A percentile compares a stretch with the other conserved stretches of the same genome.
Conservation (phyloP, 140 eudicot species). For the Flaveria floridana region DNA sequence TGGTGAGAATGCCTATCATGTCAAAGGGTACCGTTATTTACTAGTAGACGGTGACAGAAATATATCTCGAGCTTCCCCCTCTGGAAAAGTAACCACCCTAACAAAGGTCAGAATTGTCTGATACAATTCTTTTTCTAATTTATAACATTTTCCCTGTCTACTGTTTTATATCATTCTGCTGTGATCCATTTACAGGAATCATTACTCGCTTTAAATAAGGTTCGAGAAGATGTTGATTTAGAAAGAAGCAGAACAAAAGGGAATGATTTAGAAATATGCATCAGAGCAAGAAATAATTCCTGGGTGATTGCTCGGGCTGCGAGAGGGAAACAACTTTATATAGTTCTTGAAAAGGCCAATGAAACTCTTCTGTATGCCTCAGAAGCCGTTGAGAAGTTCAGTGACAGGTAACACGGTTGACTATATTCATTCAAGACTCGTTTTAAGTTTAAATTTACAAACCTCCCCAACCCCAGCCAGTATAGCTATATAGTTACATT, state of each 20-base stretch:
- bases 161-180: not conserved
- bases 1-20: conserved; percentile 99
- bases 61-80: conserved; percentile 90
- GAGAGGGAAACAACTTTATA: conserved; percentile 85
- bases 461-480: not conserved
- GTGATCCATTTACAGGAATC: conserved; percentile 53
- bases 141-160: conserved; percentile 1
- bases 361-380: conserved; percentile 96
- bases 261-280: conserved; percentile 69
- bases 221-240: conserved; percentile 83
- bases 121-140: not conserved
- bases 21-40: conserved; percentile 83
- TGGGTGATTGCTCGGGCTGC: conserved; percentile 86
- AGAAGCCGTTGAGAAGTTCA: conserved; percentile 88
- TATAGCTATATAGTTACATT: not conserved
- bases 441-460: not conserved
- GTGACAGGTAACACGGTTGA: conserved; percentile 58
- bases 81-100: conserved; percentile 90
- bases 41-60: conserved; percentile 75
- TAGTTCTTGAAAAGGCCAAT: conserved; percentile 87
- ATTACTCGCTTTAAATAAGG: conserved; percentile 62
- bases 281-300: conserved; percentile 83
- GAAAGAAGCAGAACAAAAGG: conserved; percentile 63
- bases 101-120: conserved; percentile 60
- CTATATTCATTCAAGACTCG: not conserved